Evolutionary conservation across 2,329 filamentous ascomycete species (phyloP), one percentile per base, ranked within the genome.

Genomic region (Pseudogymnoascus sp.): DNA sequence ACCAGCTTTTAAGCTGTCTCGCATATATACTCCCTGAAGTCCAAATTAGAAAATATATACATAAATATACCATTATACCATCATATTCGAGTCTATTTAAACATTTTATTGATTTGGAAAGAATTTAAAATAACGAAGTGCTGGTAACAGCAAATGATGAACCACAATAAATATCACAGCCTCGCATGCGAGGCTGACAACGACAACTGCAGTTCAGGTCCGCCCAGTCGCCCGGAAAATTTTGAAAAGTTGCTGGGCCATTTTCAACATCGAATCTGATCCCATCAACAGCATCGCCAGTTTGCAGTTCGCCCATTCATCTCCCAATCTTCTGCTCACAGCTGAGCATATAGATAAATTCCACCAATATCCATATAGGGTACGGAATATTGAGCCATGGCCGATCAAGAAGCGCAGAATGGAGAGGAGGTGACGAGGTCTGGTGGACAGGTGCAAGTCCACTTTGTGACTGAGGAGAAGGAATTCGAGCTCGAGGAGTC

Each of bases 381-480:
- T 23, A 38, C 55, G 35, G 55, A 57, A 35, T 57, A 35, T n/a
- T 35, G 30, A 35, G 55, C 30, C 30, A 57, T 57, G 55, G 30
- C 55, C 30, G 55, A 57, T 10, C 35, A 35, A 35, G 55, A 35
- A 23, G 55, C 30, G 35, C 55, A 37, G 33, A 57, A 57, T 38
- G 35, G 30, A 18, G 55, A 57, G 55, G 55, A 57, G 55, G 55
- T 38, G 35, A 35, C 30, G 30, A 57, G 35, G 55, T 35, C 35
- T 6, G 55, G 55, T 38, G 73, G 77, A 58, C 84, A 86, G 72
- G 78, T 88, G 63, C 84, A 84, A 73, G 83, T 88, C 63, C 77
- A 84, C 72, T 87, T 88, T 74, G 84, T 80, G 61, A 88, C 84
- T 48, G 79, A 77, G 60, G 81, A 84, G 63, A 72, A 78, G 59